These are phyloP conservation scores for Tolypocladium nubicola DNA, from an alignment of 2,329 filamentous ascomycete species.

Conservation along the genomic window DNA sequence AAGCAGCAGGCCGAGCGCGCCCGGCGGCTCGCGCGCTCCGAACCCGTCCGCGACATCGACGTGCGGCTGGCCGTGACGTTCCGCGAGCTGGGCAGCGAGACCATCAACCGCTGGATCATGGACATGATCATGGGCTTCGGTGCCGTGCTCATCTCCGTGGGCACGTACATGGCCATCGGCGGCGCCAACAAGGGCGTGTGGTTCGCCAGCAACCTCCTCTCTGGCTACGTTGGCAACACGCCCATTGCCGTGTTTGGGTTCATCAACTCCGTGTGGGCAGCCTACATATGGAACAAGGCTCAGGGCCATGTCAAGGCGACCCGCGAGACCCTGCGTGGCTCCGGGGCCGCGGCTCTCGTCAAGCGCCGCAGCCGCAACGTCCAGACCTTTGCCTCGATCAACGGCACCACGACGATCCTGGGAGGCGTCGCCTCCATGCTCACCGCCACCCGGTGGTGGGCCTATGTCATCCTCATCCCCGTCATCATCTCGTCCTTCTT, in stretches of 20 bases:
- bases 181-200: constrained; percentile 32
- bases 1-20: constrained; percentile 15
- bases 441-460: constrained; percentile 40
- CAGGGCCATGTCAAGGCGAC: constrained; percentile 22
- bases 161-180: constrained; percentile 43
- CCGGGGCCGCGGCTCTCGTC: constrained; percentile 17
- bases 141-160: constrained; percentile 36
- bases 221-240: constrained; percentile 44
- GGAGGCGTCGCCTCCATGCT: constrained; percentile 38
- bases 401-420: constrained; percentile 33
- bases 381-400: constrained; percentile 31
- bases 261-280: constrained; percentile 36
- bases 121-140: constrained; percentile 38
- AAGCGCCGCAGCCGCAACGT: constrained; percentile 26
- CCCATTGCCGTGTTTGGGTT: constrained; percentile 38
- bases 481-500: constrained; percentile 34
- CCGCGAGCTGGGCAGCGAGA: constrained; percentile 39
- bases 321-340: constrained; percentile 11
- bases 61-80: constrained; percentile 31
- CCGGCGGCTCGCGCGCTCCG: constrained; percentile 1
- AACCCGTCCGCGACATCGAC: constrained; percentile 14
- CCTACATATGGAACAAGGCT: constrained; percentile 29
- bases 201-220: constrained; percentile 38
- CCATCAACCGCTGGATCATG: constrained; percentile 39
- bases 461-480: constrained; percentile 38